Evolutionary conservation across 352 stramenopile species (phyloP).

Genomic region (Globisporangium lucens): DNA sequence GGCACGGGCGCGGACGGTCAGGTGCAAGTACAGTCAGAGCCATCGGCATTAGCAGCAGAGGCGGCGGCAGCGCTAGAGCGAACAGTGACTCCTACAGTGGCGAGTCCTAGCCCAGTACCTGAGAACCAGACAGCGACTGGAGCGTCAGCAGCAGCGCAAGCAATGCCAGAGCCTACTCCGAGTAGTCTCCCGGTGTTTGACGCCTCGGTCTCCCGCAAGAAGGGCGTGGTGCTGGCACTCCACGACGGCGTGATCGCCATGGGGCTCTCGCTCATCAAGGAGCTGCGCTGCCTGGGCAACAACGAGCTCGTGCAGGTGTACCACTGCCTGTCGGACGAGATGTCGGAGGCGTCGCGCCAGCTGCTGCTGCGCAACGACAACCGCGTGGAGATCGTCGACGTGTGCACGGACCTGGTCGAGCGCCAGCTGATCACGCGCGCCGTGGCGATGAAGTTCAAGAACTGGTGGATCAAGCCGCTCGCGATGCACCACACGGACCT

Average conservation of each 20-base stretch:
- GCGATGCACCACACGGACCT: conserved; percentile 51
- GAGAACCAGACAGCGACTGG: neutral
- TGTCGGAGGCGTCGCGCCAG: conserved; percentile 30
- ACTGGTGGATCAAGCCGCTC: conserved; percentile 64
- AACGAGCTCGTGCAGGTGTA: conserved; percentile 52
- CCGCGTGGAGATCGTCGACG: conserved; percentile 44
- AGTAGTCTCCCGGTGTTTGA: conserved; percentile 1
- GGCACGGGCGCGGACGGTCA: neutral
- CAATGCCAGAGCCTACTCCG: neutral
- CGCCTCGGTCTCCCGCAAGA: conserved; percentile 4
- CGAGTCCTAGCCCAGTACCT: neutral
- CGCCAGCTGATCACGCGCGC: neutral
- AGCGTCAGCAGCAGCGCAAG: neutral
- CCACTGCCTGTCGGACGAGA: conserved; percentile 40
- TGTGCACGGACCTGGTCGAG: conserved; percentile 29
- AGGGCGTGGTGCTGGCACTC: conserved; percentile 37
- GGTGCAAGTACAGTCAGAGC: neutral
- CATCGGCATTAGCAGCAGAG: neutral
- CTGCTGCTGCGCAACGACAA: conserved; percentile 33
- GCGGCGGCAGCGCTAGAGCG: neutral
- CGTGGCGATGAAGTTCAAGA: conserved; percentile 37
- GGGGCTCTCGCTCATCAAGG: conserved; percentile 44
- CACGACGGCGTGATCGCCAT: conserved; percentile 41
- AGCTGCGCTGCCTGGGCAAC: conserved; percentile 50
- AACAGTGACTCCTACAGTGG: neutral